Conservation (phyloP, 257 asterid genomes). For the Gynochthodes officinalis region DNA sequence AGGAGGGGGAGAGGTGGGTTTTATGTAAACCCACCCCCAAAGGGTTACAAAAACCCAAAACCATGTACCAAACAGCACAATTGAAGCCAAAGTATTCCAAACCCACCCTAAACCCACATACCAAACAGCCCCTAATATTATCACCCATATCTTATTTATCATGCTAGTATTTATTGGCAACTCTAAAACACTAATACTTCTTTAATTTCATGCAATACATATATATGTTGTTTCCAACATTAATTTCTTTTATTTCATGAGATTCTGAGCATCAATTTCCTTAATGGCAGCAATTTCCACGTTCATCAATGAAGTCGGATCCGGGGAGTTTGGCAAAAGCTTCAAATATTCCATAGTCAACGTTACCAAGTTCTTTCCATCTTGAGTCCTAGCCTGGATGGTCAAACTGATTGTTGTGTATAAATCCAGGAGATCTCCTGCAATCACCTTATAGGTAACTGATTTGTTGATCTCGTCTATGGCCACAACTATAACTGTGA, state of each 20-base stretch:
- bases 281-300: background rate
- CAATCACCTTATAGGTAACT: background rate
- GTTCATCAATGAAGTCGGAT: conserved; percentile 1
- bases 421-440: background rate
- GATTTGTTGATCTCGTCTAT: conserved; percentile 2
- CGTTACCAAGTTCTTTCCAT: conserved; percentile 3
- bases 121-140: too few species aligned
- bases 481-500: background rate
- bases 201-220: too few species aligned
- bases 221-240: too few species aligned
- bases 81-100: too few species aligned
- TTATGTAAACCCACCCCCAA: too few species aligned
- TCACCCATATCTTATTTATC: too few species aligned
- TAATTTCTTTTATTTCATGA: too few species aligned
- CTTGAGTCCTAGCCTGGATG: background rate
- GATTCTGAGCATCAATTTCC: background rate
- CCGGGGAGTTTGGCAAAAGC: conserved; percentile 3
- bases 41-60: too few species aligned
- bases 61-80: too few species aligned
- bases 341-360: background rate
- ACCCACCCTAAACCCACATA: too few species aligned
- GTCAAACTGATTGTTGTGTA: background rate
- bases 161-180: too few species aligned
- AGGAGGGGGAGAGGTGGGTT: too few species aligned
- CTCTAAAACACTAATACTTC: background rate